These are phyloP conservation scores for Linum usitatissimum DNA, from an alignment of 345 rosid genomes.

Conservation along the genomic window DNA sequence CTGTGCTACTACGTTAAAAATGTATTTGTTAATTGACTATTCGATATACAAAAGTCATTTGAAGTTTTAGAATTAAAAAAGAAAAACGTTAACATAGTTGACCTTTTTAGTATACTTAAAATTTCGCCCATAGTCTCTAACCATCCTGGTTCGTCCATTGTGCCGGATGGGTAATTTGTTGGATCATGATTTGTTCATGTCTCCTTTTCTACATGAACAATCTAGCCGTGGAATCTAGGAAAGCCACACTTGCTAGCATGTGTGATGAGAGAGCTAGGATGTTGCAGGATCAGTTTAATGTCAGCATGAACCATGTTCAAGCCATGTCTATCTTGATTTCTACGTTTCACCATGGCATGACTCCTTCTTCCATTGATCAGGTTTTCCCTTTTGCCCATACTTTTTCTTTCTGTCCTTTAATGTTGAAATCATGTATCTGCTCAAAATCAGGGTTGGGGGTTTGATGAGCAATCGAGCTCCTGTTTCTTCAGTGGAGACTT, in stretches of 20 bases:
- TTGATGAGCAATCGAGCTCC: too few relatives aligned
- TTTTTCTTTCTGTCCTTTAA: not conserved
- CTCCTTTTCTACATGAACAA: slow-evolving; percentile 54
- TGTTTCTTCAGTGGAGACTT: too few relatives aligned
- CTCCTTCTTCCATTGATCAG: slow-evolving; percentile 94
- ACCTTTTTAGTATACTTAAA: too few relatives aligned
- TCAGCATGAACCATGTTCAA: slow-evolving; percentile 95
- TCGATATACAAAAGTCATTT: too few relatives aligned
- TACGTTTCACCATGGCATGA: slow-evolving; percentile 81
- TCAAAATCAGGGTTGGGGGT: too few relatives aligned
- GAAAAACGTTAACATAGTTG: too few relatives aligned
- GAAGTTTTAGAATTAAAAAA: too few relatives aligned
- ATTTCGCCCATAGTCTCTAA: too few relatives aligned
- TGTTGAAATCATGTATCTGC: too few relatives aligned
- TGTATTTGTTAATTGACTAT: too few relatives aligned
- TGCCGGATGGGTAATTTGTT: slow-evolving; percentile 48
- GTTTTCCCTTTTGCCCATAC: slow-evolving; percentile 26
- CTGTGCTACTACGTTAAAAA: too few relatives aligned
- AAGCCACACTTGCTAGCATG: slow-evolving; percentile 69
- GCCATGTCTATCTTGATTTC: slow-evolving; percentile 95
- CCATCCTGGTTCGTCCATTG: too few relatives aligned
- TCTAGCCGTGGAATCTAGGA: slow-evolving; percentile 70
- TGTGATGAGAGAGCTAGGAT: slow-evolving; percentile 96
- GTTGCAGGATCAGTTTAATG: slow-evolving; percentile 98
- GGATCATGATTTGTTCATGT: slow-evolving; percentile 39